These are phyloP conservation scores for Aspergillus baeticus DNA, from an alignment of 495 filamentous ascomycete species.

Conservation along the genomic window DNA sequence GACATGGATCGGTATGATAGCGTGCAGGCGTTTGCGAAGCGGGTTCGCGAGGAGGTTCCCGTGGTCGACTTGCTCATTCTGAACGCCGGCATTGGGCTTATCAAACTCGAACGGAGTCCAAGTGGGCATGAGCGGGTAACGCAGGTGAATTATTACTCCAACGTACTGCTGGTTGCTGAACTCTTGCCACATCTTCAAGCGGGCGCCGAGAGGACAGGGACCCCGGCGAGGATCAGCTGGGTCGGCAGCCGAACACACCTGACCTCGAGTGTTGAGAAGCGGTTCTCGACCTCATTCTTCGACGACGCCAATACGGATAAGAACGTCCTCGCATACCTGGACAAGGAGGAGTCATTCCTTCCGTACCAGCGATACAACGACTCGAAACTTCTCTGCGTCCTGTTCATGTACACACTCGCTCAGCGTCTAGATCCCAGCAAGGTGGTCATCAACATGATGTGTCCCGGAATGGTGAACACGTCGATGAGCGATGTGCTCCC, in stretches of 20 bases:
- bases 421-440: conserved; percentile 14
- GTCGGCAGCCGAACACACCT: conserved; percentile 30
- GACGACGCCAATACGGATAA: conserved; percentile 10
- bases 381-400: conserved; percentile 27
- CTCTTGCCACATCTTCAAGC: conserved; percentile 32
- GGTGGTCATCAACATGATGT: not conserved
- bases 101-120: conserved; percentile 19
- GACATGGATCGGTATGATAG: not conserved
- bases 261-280: conserved; percentile 15
- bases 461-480: not conserved
- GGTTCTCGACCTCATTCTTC: no score
- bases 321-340: conserved; percentile 26
- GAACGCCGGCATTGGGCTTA: conserved; percentile 30
- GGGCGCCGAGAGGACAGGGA: conserved; percentile 16
- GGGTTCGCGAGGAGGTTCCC: not conserved
- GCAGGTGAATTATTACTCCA: conserved; percentile 37
- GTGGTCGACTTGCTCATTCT: not conserved
- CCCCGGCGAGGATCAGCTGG: conserved; percentile 29
- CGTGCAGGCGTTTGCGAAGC: not conserved
- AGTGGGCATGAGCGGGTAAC: conserved; percentile 29
- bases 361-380: conserved; percentile 25
- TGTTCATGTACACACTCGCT: conserved; percentile 32
- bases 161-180: conserved; percentile 27
- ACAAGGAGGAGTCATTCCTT: conserved; percentile 20
- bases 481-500: not conserved